Conservation (phyloP, 768 basidiomycete genomes). For the Trametopsis cervina region DNA sequence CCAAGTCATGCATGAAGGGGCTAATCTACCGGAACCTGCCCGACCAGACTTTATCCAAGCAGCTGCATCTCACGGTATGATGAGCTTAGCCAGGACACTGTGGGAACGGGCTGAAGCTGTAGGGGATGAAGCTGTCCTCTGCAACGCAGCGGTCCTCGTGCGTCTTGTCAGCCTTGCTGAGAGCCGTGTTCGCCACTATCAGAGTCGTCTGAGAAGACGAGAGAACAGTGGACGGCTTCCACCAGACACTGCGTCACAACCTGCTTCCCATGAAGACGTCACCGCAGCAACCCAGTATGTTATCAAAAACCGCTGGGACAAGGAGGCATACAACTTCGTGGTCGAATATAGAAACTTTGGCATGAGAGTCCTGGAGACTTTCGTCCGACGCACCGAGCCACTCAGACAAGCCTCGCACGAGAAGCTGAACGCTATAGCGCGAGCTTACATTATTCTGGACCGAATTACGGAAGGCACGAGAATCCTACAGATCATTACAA, state of each 20-base stretch:
- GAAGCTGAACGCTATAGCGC: conserved; percentile 52
- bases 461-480: conserved; percentile 38
- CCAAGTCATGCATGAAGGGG: conserved; percentile 37
- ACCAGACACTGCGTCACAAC: no score
- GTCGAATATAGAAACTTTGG: conserved; percentile 32
- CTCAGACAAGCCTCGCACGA: conserved; percentile 39
- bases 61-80: conserved; percentile 41
- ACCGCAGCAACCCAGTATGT: no score
- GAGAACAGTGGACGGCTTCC: no score
- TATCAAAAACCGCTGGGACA: no score
- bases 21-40: conserved; percentile 35
- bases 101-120: no score
- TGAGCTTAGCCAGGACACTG: conserved; percentile 39
- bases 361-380: conserved; percentile 38
- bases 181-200: no score
- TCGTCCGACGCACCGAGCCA: conserved; percentile 37
- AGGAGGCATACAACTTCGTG: no score
- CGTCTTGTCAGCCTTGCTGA: no score
- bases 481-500: conserved; percentile 38
- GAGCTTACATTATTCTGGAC: conserved; percentile 54
- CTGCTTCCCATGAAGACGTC: no score
- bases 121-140: no score
- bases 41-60: conserved; percentile 45
- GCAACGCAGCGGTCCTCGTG: background rate
- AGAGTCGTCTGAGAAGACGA: no score